These are phyloP conservation scores for Lagenaria siceraria DNA, from an alignment of 306 rosid species.

Conservation along the genomic window DNA sequence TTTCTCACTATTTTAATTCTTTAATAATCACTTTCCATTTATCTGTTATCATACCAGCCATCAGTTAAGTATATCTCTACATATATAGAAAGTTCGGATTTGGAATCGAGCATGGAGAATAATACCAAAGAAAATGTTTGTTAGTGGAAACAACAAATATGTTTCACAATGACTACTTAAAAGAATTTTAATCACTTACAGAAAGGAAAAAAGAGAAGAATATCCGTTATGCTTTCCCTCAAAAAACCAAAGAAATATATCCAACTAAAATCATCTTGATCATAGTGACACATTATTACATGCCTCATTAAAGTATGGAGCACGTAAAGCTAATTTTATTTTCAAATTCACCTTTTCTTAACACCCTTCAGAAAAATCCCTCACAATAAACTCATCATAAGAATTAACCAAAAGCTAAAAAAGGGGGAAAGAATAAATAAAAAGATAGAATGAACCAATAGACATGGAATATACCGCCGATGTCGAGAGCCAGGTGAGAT, in stretches of 20 bases:
- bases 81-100: background rate
- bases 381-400: background rate
- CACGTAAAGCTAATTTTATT: background rate
- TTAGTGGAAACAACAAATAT: background rate
- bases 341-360: background rate
- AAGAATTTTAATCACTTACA: background rate
- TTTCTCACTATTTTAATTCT: background rate
- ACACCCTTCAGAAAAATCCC: background rate
- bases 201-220: background rate
- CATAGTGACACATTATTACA: background rate
- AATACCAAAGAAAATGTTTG: background rate
- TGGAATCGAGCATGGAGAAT: background rate
- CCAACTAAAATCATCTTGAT: background rate
- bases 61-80: background rate
- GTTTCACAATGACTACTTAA: background rate
- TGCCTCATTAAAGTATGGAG: background rate
- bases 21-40: background rate
- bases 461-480: constrained; percentile 52
- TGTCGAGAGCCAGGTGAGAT: constrained; percentile 80
- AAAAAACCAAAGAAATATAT: background rate
- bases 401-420: background rate
- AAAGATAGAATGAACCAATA: background rate
- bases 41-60: background rate
- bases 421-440: background rate
- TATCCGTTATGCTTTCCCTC: background rate